Percentiles rank a stretch among this genome's conserved stretches.
These are phyloP conservation scores for Alternaria panax DNA, from an alignment of 2,329 filamentous ascomycete genomes.

Conservation along the genomic window DNA sequence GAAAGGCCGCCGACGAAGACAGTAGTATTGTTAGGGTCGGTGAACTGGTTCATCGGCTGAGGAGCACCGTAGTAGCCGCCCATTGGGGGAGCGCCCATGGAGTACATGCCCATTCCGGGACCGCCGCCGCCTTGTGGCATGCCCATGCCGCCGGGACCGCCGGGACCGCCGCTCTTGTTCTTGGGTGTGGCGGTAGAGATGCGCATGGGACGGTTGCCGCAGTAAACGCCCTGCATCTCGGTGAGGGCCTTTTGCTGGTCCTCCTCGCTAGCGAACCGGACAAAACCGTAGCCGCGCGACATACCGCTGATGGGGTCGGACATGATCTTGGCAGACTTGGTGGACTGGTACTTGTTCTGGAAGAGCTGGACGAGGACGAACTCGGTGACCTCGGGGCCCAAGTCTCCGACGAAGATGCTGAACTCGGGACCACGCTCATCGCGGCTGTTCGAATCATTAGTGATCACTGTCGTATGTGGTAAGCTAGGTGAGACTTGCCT, in stretches of 20 bases:
- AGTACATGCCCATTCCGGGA: slow-evolving; percentile 67
- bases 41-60: slow-evolving; percentile 98
- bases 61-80: slow-evolving; percentile 67
- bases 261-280: slow-evolving; percentile 92
- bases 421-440: slow-evolving; percentile 97
- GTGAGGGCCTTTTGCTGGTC: slow-evolving; percentile 95
- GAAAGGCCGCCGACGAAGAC: slow-evolving; percentile 97
- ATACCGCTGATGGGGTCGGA: slow-evolving; percentile 97
- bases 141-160: slow-evolving; percentile 60
- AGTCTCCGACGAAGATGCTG: slow-evolving; percentile 96
- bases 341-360: slow-evolving; percentile 93
- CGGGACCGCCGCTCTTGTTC: slow-evolving; percentile 73
- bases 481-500: slow-evolving; percentile 63
- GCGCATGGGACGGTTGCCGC: slow-evolving; percentile 97
- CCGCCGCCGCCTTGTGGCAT: slow-evolving; percentile 56
- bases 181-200: slow-evolving; percentile 98
- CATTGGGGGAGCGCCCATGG: slow-evolving; percentile 74
- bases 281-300: slow-evolving; percentile 97
- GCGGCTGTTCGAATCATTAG: slow-evolving; percentile 57
- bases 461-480: slow-evolving; percentile 1
- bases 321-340: slow-evolving; percentile 99
- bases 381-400: slow-evolving; percentile 98
- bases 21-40: slow-evolving; percentile 98
- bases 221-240: slow-evolving; percentile 99
- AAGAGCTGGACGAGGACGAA: slow-evolving; percentile 97